Evolutionary conservation across 2,329 filamentous ascomycete species (phyloP).

Genomic region (Zasmidium angulare): DNA sequence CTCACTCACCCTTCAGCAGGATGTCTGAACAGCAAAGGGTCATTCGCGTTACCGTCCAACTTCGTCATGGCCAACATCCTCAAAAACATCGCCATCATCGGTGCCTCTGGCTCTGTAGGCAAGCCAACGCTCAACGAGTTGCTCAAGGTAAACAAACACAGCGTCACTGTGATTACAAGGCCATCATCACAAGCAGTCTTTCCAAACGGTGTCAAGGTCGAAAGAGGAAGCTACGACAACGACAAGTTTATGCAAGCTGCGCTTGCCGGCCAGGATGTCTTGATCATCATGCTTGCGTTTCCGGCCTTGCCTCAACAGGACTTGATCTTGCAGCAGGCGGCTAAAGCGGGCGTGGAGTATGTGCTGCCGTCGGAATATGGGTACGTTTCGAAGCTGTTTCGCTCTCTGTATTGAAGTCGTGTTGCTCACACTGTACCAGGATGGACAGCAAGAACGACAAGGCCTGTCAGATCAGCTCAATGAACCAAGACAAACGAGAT

Average conservation of each 20-base stretch:
- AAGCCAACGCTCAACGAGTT: constrained; percentile 32
- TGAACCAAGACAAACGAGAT: constrained; percentile 10
- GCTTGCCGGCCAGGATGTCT: constrained; percentile 29
- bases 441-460: constrained; percentile 19
- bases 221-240: constrained; percentile 24
- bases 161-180: constrained; percentile 40
- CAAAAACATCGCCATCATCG: constrained; percentile 41
- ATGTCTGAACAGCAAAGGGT: too few species aligned
- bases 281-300: constrained; percentile 32
- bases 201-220: constrained; percentile 27
- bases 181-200: constrained; percentile 38
- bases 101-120: constrained; percentile 35
- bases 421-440: too few species aligned
- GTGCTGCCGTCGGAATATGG: constrained; percentile 24
- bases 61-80: constrained; percentile 23
- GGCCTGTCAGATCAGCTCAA: constrained; percentile 15
- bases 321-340: constrained; percentile 27
- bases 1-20: too few species aligned
- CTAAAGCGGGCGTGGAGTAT: constrained; percentile 30
- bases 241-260: constrained; percentile 17
- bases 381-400: too few species aligned
- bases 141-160: constrained; percentile 27
- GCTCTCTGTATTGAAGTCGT: too few species aligned
- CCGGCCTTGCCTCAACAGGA: constrained; percentile 18
- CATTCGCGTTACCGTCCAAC: too few species aligned